Evolutionary conservation across 2,329 filamentous ascomycete species (phyloP).

Genomic region (Corynespora cassiicola): DNA sequence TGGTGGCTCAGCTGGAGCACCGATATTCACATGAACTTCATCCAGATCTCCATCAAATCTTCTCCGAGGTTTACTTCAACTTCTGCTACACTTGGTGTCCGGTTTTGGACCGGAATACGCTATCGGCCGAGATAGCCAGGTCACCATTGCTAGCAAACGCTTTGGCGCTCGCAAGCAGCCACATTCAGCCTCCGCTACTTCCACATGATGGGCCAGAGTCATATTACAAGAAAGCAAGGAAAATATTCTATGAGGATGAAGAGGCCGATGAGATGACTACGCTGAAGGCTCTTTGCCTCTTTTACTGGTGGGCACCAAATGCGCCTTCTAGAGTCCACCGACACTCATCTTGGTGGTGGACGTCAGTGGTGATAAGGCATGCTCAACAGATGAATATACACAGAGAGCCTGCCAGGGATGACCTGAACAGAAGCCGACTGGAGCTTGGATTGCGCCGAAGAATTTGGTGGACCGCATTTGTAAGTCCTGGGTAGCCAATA

Average conservation of each 20-base stretch:
- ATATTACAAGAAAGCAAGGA: conserved; percentile 26
- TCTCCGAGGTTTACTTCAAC: conserved; percentile 25
- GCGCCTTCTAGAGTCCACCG: conserved; percentile 23
- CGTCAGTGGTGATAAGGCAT: conserved; percentile 27
- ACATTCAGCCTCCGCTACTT: conserved; percentile 25
- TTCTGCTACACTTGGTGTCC: conserved; percentile 31
- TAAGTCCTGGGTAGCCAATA: conserved; percentile 9
- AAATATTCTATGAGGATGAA: conserved; percentile 27
- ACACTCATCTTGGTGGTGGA: conserved; percentile 27
- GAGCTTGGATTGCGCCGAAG: conserved; percentile 23
- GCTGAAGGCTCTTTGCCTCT: conserved; percentile 24
- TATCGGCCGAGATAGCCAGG: conserved; percentile 19
- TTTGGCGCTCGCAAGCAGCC: conserved; percentile 23
- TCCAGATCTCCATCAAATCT: conserved; percentile 26
- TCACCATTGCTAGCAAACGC: conserved; percentile 27
- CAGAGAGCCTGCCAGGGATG: conserved; percentile 18
- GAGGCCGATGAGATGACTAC: conserved; percentile 24
- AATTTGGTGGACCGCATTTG: conserved; percentile 31
- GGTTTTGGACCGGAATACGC: conserved; percentile 21
- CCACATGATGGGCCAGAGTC: conserved; percentile 24
- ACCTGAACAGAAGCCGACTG: conserved; percentile 13
- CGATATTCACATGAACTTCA: conserved; percentile 17
- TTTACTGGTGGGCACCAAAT: conserved; percentile 31
- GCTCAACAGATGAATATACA: conserved; percentile 31
- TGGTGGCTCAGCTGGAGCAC: conserved; percentile 27